Base-by-base conservation (phyloP, 2,329 filamentous ascomycete species). In the Colletotrichum sp. region DNA sequence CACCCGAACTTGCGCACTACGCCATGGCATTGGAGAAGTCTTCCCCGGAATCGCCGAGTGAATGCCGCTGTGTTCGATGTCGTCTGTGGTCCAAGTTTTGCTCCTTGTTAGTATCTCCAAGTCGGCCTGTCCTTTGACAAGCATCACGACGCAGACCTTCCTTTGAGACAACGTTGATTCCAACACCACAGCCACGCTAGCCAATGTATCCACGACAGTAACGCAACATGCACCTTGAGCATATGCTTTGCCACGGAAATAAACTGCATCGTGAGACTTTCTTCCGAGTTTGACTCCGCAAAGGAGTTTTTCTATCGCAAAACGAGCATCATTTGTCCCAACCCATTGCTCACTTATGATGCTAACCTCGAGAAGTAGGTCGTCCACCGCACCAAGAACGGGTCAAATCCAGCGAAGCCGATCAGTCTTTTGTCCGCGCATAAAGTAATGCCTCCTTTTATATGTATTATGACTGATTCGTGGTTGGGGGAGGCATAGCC, bases 331-430 rank as follows among this genome's bases (percentile, higher is more conserved):
- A 8, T 36, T 8, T 16, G 34, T 36, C 13, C 34, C 13, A 36
- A 36, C 13, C 34, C 13, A 15, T 36, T 13, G 13, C 34, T 15
- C 13, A 36, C 34, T 15, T 16, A 13, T 0, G 34, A 8, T 36
- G 34, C 34, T 7, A 36, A 36, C 13, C 6, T 36, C 6, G 2
- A 34, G 34, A 15, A 15, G 13, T 15, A 36, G 6, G 34, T 16
- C 34, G 34, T 36, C 13, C 34, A 8, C 6, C 2, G 34, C 13
- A 21, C 21, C 9, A 2, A 52, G 21, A 52, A 21, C 18, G 18
- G 44, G 44, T 52, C 8, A 0, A 21, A 52, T 21, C 8, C 6
- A 0, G 0, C 5, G 18, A 52, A 21, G 18, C 21, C 44, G 1
- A 18, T 4, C 21, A 18, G 15, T 0, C 44, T 21, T 3, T 18